These are phyloP conservation scores for Colletotrichum nymphaeae DNA, from an alignment of 2,329 filamentous ascomycete species.

Conservation along the genomic window DNA sequence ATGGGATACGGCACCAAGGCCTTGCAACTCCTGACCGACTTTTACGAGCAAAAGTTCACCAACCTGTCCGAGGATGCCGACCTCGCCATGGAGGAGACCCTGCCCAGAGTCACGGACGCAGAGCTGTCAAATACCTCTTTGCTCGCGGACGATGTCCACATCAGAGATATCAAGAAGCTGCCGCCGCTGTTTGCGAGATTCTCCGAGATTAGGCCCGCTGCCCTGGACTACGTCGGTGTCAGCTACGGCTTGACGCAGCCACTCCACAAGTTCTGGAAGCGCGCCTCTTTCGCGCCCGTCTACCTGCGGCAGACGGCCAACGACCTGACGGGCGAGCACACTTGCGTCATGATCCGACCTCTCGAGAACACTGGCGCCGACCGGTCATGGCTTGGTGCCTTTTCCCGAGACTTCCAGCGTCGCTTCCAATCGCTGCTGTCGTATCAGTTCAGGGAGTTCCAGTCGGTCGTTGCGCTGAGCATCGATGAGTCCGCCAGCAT, in stretches of 20 bases:
- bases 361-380: slow-evolving; percentile 77
- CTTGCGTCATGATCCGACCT: slow-evolving; percentile 94
- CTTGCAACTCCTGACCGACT: slow-evolving; percentile 87
- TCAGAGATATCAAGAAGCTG: slow-evolving; percentile 91
- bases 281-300: slow-evolving; percentile 84
- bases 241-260: slow-evolving; percentile 90
- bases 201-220: slow-evolving; percentile 81
- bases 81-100: slow-evolving; percentile 66
- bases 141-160: slow-evolving; percentile 87
- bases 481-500: slow-evolving; percentile 87
- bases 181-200: slow-evolving; percentile 93
- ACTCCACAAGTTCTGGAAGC: slow-evolving; percentile 98
- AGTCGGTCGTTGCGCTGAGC: slow-evolving; percentile 81
- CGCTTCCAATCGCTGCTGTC: slow-evolving; percentile 92
- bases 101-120: slow-evolving; percentile 83
- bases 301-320: slow-evolving; percentile 96
- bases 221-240: slow-evolving; percentile 93
- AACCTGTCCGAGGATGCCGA: slow-evolving; percentile 80
- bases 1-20: slow-evolving; percentile 97
- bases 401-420: slow-evolving; percentile 91
- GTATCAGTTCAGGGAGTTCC: slow-evolving; percentile 91
- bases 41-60: slow-evolving; percentile 94
- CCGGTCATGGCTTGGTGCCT: slow-evolving; percentile 87
- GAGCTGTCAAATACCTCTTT: slow-evolving; percentile 83
- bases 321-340: slow-evolving; percentile 96